Evolutionary conservation across 2,329 filamentous ascomycete genomes (phyloP).

Genomic region (Claviceps pazoutovae): DNA sequence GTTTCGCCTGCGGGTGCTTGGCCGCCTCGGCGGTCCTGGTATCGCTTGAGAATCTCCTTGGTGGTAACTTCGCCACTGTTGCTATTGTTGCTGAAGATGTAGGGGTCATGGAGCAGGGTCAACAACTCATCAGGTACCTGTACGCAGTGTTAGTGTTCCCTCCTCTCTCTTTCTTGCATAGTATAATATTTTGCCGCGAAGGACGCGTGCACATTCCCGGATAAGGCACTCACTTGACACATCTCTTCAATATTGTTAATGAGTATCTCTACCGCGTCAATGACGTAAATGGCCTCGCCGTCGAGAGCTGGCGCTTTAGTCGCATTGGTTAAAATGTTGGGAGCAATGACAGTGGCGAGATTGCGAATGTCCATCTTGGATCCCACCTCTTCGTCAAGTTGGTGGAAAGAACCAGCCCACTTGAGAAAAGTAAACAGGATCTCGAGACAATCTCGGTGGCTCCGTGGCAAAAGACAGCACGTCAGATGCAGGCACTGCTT

Average conservation of each 20-base stretch:
- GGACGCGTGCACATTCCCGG: background rate
- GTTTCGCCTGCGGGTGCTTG: slow-evolving; percentile 46
- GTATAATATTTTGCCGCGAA: background rate
- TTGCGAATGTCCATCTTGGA: slow-evolving; percentile 99
- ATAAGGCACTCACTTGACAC: slow-evolving; percentile 65
- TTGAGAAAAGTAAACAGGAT: slow-evolving; percentile 93
- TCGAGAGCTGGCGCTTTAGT: slow-evolving; percentile 56
- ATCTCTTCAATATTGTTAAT: slow-evolving; percentile 92
- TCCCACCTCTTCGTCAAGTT: slow-evolving; percentile 89
- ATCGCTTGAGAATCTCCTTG: slow-evolving; percentile 91
- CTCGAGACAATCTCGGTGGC: slow-evolving; percentile 85
- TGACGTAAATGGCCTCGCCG: slow-evolving; percentile 80
- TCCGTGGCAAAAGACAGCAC: slow-evolving; percentile 84
- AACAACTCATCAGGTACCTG: slow-evolving; percentile 90
- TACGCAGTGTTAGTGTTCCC: background rate
- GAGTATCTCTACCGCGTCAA: slow-evolving; percentile 80
- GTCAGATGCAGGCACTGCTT: slow-evolving; percentile 78
- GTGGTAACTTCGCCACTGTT: slow-evolving; percentile 79
- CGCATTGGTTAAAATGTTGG: slow-evolving; percentile 74
- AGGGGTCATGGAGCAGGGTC: slow-evolving; percentile 69
- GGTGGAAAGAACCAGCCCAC: slow-evolving; percentile 94
- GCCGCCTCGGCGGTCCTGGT: slow-evolving; percentile 56
- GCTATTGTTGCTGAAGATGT: slow-evolving; percentile 65
- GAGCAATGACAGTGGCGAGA: slow-evolving; percentile 89
- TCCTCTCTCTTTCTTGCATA: background rate